These are phyloP conservation scores for Phaeosphaeriaceae sp. DNA, from an alignment of 2,329 filamentous ascomycete genomes.

Conservation along the genomic window DNA sequence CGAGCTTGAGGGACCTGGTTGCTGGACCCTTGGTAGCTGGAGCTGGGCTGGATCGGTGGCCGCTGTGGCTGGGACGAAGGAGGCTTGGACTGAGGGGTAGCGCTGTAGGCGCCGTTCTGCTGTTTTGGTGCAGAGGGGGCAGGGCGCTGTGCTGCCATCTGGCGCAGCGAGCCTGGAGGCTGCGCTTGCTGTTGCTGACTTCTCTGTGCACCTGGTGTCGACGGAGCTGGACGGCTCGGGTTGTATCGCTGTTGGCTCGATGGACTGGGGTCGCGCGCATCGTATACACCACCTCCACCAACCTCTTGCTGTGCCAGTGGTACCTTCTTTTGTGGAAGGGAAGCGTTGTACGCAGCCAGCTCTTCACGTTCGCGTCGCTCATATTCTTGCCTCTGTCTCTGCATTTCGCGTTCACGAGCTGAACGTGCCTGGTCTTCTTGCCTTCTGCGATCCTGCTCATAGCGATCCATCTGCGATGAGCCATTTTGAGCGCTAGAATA, in stretches of 20 bases:
- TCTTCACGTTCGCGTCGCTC: conserved; percentile 67
- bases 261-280: conserved; percentile 53
- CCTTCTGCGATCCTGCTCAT: conserved; percentile 35
- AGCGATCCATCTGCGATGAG: conserved; percentile 44
- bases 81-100: conserved; percentile 37
- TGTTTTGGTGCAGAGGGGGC: conserved; percentile 74
- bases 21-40: conserved; percentile 42
- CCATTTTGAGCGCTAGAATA: conserved; percentile 40
- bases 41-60: conserved; percentile 55
- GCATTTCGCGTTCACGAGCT: conserved; percentile 49
- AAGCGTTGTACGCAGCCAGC: conserved; percentile 87
- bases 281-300: conserved; percentile 65
- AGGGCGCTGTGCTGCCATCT: conserved; percentile 74
- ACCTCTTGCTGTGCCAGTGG: conserved; percentile 90
- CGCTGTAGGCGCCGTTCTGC: conserved; percentile 42
- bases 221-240: conserved; percentile 82
- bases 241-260: conserved; percentile 73
- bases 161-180: conserved; percentile 58
- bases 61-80: conserved; percentile 37
- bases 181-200: conserved; percentile 62
- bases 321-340: conserved; percentile 79
- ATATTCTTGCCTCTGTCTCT: conserved; percentile 50
- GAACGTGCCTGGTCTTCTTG: conserved; percentile 53
- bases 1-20: conserved; percentile 52
- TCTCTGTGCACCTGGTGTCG: conserved; percentile 67